A percentile compares a stretch with the other conserved stretches of the same genome.
These are phyloP conservation scores for Cinnamomum micranthum DNA, from an alignment of 164 flowering plant genomes.

Conservation along the genomic window DNA sequence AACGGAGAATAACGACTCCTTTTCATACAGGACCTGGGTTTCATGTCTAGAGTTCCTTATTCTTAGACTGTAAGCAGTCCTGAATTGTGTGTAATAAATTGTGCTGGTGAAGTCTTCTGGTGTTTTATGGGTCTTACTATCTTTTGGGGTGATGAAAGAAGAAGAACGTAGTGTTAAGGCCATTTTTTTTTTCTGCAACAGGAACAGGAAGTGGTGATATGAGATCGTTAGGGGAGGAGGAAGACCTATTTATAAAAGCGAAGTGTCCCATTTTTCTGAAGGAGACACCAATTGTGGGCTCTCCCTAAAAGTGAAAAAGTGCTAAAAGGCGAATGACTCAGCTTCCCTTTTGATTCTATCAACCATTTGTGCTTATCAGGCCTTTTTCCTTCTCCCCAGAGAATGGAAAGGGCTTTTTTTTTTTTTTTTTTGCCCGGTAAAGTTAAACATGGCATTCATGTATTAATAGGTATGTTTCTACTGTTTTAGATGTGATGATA, in stretches of 20 bases:
- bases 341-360: conserved; percentile 17
- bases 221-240: background rate
- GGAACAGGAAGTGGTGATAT: conserved; percentile 6
- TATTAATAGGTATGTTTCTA: background rate
- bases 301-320: conserved; percentile 24
- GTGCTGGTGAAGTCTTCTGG: conserved; percentile 35
- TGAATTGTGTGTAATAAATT: conserved; percentile 35
- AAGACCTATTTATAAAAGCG: conserved; percentile 29
- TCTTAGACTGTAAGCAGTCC: conserved; percentile 34
- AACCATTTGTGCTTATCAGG: background rate
- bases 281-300: conserved; percentile 44
- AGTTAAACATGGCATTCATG: background rate
- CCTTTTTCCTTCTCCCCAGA: background rate
- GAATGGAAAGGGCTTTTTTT: background rate
- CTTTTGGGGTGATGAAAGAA: conserved; percentile 51
- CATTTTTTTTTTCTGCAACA: conserved; percentile 26
- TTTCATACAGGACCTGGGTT: conserved; percentile 17
- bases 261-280: conserved; percentile 6
- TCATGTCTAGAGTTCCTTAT: conserved; percentile 31
- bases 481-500: background rate
- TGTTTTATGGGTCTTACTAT: conserved; percentile 38
- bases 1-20: background rate
- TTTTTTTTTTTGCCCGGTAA: background rate
- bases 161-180: conserved; percentile 29
- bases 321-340: conserved; percentile 26